Evolutionary conservation across 169 alveolate species (phyloP).

Genomic region (Neospora caninum): DNA sequence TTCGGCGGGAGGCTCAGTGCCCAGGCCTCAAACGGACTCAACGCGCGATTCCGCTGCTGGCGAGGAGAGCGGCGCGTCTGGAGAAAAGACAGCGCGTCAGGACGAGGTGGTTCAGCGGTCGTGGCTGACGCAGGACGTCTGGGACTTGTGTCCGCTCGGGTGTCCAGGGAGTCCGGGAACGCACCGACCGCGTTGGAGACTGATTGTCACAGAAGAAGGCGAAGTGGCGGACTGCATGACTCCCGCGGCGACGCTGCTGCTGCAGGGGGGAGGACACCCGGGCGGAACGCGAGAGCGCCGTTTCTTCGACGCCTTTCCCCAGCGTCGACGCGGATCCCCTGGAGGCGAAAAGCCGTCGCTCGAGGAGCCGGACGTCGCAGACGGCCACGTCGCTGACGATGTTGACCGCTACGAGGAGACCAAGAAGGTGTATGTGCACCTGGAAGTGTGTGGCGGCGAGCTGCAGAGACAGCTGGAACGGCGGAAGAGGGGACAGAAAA

Average conservation of each 20-base stretch:
- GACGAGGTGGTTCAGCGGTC: slow-evolving; percentile 14
- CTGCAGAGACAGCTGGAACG: slow-evolving; percentile 18
- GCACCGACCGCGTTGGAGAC: slow-evolving; percentile 19
- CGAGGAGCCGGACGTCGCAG: not conserved
- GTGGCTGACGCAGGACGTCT: slow-evolving; percentile 15
- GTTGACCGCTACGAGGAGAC: slow-evolving; percentile 38
- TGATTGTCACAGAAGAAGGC: slow-evolving; percentile 14
- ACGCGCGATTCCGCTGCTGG: too few relatives aligned
- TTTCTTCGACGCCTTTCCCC: too few relatives aligned
- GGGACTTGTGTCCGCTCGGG: not conserved
- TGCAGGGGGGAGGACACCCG: not conserved
- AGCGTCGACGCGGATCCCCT: too few relatives aligned
- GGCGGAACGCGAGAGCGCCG: not conserved
- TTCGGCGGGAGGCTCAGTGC: too few relatives aligned
- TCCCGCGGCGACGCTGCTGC: slow-evolving; percentile 2
- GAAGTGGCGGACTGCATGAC: slow-evolving; percentile 9
- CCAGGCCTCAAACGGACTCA: too few relatives aligned
- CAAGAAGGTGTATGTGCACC: not conserved
- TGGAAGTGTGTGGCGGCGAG: not conserved
- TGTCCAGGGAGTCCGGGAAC: not conserved
- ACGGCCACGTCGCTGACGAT: not conserved
- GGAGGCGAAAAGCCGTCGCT: too few relatives aligned
- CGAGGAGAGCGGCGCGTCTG: too few relatives aligned
- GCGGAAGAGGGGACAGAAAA: not conserved
- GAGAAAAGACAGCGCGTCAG: not conserved